Conservation (phyloP, 352 stramenopile species). For the Phytophthora crassamura region DNA sequence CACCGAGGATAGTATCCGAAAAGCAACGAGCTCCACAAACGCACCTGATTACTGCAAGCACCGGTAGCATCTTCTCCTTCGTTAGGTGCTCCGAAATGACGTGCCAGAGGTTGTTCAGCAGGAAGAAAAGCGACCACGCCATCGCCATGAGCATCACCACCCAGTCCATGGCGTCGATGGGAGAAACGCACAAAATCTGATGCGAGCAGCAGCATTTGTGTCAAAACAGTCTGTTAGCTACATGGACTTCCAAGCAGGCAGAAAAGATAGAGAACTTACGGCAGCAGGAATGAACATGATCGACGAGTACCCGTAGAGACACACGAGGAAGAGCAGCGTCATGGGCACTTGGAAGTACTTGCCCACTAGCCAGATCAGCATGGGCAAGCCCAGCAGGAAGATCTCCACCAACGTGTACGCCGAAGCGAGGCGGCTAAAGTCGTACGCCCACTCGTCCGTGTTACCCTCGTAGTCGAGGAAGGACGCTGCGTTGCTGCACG, state of each 20-base stretch:
- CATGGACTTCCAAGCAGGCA: neutral
- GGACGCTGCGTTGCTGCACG: constrained; percentile 85
- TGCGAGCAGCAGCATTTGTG: neutral
- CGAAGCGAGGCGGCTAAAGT: constrained; percentile 82
- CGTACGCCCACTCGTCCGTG: constrained; percentile 75
- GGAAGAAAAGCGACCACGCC: constrained; percentile 87
- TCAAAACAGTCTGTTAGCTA: neutral
- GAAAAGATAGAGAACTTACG: constrained; percentile 39
- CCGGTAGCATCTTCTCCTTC: constrained; percentile 89
- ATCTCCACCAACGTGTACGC: constrained; percentile 82
- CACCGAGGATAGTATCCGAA: neutral
- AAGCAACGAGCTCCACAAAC: neutral
- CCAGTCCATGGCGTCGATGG: constrained; percentile 81
- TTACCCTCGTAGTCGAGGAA: constrained; percentile 80
- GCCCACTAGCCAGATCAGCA: constrained; percentile 79
- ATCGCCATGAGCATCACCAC: constrained; percentile 81
- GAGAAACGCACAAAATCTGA: constrained; percentile 81
- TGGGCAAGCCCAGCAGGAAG: constrained; percentile 75
- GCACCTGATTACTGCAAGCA: constrained; percentile 85
- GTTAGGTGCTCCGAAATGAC: constrained; percentile 80
- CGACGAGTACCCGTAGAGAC: constrained; percentile 87
- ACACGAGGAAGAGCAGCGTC: constrained; percentile 83
- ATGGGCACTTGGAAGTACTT: constrained; percentile 84
- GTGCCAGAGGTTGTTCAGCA: constrained; percentile 81
- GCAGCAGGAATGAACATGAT: constrained; percentile 84